phyloP scores from a whole-genome alignment of 371 early-diverging fungal genomes.

The Mucor velutinosus region DNA sequence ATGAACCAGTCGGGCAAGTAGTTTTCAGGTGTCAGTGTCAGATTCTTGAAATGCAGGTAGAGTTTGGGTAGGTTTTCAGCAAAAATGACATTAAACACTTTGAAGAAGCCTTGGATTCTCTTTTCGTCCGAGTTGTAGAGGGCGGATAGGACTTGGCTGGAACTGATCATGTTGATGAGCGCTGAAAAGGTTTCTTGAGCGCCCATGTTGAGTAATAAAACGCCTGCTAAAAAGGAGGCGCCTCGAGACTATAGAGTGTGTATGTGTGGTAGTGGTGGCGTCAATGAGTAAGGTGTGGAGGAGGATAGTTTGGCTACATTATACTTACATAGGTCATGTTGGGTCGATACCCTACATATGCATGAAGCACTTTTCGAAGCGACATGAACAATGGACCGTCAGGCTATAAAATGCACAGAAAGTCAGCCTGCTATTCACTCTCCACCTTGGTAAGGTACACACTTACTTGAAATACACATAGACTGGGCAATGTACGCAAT shows the following conservation, averaged over 20 bases:
- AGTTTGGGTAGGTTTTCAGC: conserved; percentile 55
- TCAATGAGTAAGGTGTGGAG: not conserved
- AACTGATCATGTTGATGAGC: conserved; percentile 40
- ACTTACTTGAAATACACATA: conserved; percentile 54
- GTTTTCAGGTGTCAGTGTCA: conserved; percentile 52
- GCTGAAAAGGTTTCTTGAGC: conserved; percentile 38
- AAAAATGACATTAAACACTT: conserved; percentile 53
- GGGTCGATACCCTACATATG: conserved; percentile 39
- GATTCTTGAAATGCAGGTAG: conserved; percentile 52
- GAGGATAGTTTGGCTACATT: too few species aligned
- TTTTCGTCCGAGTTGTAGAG: conserved; percentile 42
- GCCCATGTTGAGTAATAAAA: conserved; percentile 49
- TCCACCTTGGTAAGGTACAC: not conserved
- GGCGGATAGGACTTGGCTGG: conserved; percentile 39
- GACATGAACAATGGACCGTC: conserved; percentile 51
- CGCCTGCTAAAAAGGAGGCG: conserved; percentile 52
- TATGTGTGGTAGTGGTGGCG: too few species aligned
- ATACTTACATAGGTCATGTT: conserved; percentile 43
- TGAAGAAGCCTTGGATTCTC: conserved; percentile 48
- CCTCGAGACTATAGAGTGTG: conserved; percentile 37
- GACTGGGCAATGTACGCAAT: conserved; percentile 48
- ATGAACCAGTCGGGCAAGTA: conserved; percentile 57
- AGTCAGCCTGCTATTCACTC: not conserved
- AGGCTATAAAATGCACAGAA: conserved; percentile 24
- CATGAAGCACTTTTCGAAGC: conserved; percentile 45